phyloP scores from a whole-genome alignment of 805 yeast species.

The Yamadazyma scolyti region DNA sequence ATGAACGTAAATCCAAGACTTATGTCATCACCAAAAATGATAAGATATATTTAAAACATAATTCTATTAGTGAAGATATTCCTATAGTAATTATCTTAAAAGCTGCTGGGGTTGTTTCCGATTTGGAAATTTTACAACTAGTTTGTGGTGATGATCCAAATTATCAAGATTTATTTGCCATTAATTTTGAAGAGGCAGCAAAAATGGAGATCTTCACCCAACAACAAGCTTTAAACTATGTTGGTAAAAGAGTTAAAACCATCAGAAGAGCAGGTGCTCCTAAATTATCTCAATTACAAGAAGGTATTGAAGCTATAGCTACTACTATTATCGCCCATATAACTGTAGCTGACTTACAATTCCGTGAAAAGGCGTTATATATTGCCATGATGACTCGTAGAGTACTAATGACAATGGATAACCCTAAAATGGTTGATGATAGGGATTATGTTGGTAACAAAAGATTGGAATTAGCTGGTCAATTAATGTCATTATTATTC shows the following conservation, averaged over 20 bases:
- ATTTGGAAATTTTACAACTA: constrained; percentile 86
- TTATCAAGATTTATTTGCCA: constrained; percentile 89
- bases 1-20: constrained; percentile 96
- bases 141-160: constrained; percentile 88
- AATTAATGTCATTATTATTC: constrained; percentile 87
- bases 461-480: constrained; percentile 96
- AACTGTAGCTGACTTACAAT: constrained; percentile 77
- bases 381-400: constrained; percentile 96
- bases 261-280: constrained; percentile 84
- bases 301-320: constrained; percentile 95
- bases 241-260: constrained; percentile 90
- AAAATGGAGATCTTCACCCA: constrained; percentile 83
- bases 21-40: constrained; percentile 91
- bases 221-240: constrained; percentile 86
- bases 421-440: constrained; percentile 95
- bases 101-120: constrained; percentile 93
- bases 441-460: constrained; percentile 98
- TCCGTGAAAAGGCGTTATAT: constrained; percentile 90
- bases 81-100: constrained; percentile 91
- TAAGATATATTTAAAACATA: constrained; percentile 87
- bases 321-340: constrained; percentile 95
- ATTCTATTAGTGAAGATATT: constrained; percentile 90
- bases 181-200: constrained; percentile 92
- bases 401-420: constrained; percentile 91
- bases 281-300: constrained; percentile 76